phyloP scores from a whole-genome alignment of 805 yeast species.

The Candida berthetii region DNA sequence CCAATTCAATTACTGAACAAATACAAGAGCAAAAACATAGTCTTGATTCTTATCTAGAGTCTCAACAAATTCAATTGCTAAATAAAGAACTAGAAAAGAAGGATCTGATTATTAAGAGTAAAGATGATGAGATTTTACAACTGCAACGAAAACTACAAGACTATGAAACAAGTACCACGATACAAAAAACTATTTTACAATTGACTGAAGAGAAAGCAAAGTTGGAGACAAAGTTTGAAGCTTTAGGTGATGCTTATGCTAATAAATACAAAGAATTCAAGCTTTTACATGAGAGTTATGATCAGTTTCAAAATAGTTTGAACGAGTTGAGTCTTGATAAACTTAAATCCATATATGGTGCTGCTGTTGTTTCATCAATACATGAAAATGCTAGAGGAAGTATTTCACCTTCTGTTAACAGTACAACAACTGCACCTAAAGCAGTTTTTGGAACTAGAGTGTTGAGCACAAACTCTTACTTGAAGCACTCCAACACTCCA shows the following conservation, averaged over 20 bases:
- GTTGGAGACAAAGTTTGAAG: constrained; percentile 14
- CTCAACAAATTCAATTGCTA: not conserved
- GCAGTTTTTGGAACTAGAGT: constrained; percentile 10
- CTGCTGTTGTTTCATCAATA: constrained; percentile 10
- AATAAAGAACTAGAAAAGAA: not conserved
- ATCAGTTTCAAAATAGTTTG: constrained; percentile 16
- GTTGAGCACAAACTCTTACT: constrained; percentile 21
- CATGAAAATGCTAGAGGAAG: not conserved
- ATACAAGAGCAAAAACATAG: too few relatives aligned
- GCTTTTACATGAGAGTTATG: constrained; percentile 21
- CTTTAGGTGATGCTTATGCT: constrained; percentile 17
- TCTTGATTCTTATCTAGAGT: not conserved
- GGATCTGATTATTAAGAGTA: not conserved
- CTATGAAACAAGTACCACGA: not conserved
- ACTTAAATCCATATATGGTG: constrained; percentile 18
- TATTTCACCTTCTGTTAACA: not conserved
- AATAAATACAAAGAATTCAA: constrained; percentile 21
- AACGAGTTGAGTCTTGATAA: constrained; percentile 20
- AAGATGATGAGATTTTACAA: constrained; percentile 10
- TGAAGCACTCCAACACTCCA: constrained; percentile 7
- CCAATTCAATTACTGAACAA: too few relatives aligned
- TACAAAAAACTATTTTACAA: constrained; percentile 5
- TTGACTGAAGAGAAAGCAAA: constrained; percentile 11
- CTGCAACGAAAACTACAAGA: constrained; percentile 9
- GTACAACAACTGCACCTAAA: constrained; percentile 1